These are phyloP conservation scores for Tetrahymena thermophila DNA, from an alignment of 73 alveolate species.

Conservation along the genomic window DNA sequence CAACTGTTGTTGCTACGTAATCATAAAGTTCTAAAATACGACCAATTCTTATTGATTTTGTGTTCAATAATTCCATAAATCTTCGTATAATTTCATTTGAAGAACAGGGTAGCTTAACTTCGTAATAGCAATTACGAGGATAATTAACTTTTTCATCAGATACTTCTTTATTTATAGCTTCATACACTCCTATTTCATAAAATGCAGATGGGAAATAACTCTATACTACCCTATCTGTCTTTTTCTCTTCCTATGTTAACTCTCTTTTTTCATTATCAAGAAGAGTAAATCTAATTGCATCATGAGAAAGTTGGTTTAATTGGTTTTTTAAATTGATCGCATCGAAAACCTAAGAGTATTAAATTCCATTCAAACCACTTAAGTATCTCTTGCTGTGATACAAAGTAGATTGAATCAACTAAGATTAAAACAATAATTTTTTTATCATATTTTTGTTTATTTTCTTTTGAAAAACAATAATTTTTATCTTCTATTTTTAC, in stretches of 20 bases:
- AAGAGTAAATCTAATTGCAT: not conserved
- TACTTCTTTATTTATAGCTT: not conserved
- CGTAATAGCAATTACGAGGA: not conserved
- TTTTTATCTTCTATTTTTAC: not conserved
- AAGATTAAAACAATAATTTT: not conserved
- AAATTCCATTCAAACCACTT: not conserved
- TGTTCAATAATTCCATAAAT: not conserved
- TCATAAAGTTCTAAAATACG: slow-evolving; percentile 24
- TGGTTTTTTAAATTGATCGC: not conserved
- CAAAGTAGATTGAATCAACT: not conserved
- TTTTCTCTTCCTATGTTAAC: not conserved
- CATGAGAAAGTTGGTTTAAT: not conserved
- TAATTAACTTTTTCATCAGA: not conserved
- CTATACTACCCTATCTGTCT: not conserved
- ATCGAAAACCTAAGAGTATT: not conserved
- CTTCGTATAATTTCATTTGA: not conserved
- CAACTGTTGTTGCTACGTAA: slow-evolving; percentile 20
- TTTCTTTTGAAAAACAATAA: not conserved
- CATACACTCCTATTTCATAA: not conserved
- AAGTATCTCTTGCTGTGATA: not conserved
- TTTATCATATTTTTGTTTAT: not conserved
- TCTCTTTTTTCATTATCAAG: not conserved
- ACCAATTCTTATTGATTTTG: slow-evolving; percentile 33
- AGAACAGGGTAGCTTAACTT: not conserved
- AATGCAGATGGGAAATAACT: not conserved